Percentiles rank a stretch among this genome's conserved stretches.
Evolutionary conservation across 108 stramenopile species (phyloP).

Genomic region (Skeletonema tropicum): DNA sequence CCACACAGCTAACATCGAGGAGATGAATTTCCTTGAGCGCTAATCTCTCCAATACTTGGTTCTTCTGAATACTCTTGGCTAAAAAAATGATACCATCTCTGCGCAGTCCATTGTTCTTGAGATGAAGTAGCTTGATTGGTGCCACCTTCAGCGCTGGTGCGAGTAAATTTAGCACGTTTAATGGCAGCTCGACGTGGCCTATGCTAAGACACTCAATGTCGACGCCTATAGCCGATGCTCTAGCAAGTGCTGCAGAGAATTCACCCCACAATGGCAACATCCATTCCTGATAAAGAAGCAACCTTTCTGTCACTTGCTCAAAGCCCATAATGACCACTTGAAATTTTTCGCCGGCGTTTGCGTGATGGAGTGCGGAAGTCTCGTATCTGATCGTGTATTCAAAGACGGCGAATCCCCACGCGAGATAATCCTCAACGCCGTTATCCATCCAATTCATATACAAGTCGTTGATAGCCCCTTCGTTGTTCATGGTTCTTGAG

Average conservation of each 20-base stretch:
- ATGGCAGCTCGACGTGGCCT: neutral
- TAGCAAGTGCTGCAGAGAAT: neutral
- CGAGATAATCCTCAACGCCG: neutral
- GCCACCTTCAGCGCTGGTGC: neutral
- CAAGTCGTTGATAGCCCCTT: neutral
- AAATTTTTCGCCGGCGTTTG: neutral
- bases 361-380: neutral
- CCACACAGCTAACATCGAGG: neutral
- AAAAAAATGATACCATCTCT: neutral
- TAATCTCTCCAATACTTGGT: neutral
- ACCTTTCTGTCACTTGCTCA: neutral
- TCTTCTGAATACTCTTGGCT: neutral
- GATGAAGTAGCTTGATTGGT: neutral
- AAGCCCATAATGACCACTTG: neutral
- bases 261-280: neutral
- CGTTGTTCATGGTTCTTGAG: neutral
- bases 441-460: neutral
- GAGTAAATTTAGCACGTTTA: neutral
- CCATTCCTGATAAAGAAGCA: neutral
- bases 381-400: neutral
- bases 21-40: neutral
- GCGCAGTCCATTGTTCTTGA: neutral
- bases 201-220: neutral
- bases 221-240: neutral
- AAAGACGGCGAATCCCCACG: neutral